Percentiles rank a stretch among this genome's conserved stretches.
These are phyloP conservation scores for Neocucurbitaria cava DNA, from an alignment of 2,329 filamentous ascomycete genomes.

Conservation along the genomic window DNA sequence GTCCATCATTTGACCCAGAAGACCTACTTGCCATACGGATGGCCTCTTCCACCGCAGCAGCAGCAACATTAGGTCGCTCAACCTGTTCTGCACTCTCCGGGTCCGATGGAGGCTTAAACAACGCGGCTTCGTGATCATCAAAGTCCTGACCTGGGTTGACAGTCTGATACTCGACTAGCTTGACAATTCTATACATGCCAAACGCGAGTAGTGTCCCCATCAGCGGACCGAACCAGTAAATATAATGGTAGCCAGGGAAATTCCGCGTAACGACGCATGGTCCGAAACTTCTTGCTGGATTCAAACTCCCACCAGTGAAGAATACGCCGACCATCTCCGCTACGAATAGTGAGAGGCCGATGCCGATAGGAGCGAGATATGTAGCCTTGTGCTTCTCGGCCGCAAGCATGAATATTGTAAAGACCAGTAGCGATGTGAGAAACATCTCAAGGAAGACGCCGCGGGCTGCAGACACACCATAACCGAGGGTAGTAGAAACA, in stretches of 20 bases:
- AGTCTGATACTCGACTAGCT: conserved; percentile 51
- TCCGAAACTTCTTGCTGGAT: conserved; percentile 52
- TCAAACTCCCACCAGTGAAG: conserved; percentile 54
- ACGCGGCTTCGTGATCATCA: conserved; percentile 45
- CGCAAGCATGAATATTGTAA: conserved; percentile 66
- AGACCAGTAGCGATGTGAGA: conserved; percentile 48
- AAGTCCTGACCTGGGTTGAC: conserved; percentile 52
- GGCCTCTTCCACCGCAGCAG: conserved; percentile 32
- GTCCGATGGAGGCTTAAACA: conserved; percentile 40
- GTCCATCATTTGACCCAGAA: background rate
- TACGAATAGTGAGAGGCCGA: conserved; percentile 75
- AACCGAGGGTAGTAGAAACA: conserved; percentile 46
- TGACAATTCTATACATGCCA: conserved; percentile 50
- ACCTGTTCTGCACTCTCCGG: conserved; percentile 35
- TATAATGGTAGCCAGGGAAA: conserved; percentile 52
- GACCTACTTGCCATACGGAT: conserved; percentile 18
- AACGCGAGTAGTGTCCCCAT: conserved; percentile 48
- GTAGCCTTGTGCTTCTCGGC: conserved; percentile 77
- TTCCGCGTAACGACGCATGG: conserved; percentile 48
- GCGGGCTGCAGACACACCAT: conserved; percentile 35
- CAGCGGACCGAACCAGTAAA: conserved; percentile 51
- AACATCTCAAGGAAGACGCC: conserved; percentile 52
- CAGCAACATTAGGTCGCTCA: conserved; percentile 40
- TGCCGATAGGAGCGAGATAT: conserved; percentile 73
- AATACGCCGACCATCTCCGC: conserved; percentile 57